phyloP scores from a whole-genome alignment of 148 eudicot species.

The Silene uniflora region DNA sequence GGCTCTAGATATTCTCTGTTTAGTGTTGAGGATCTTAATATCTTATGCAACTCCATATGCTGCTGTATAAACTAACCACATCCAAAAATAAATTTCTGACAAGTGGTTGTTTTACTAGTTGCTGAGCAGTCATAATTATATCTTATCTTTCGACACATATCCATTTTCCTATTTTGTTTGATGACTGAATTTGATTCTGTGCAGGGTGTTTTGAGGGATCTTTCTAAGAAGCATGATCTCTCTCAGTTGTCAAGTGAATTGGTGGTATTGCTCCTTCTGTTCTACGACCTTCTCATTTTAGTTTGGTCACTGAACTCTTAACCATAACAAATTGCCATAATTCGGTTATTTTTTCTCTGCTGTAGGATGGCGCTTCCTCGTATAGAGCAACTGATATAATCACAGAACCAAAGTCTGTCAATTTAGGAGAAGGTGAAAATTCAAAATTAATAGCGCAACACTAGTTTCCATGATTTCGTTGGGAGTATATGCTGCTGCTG shows the following conservation, averaged over 20 bases:
- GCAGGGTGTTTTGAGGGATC: conserved; percentile 58
- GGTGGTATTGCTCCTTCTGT: conserved; percentile 26
- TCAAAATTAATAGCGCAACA: conserved; percentile 23
- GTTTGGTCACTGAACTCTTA: neutral
- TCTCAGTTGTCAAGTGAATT: conserved; percentile 26
- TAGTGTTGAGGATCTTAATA: no score
- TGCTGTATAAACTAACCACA: no score
- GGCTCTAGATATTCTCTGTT: no score
- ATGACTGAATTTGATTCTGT: conserved; percentile 13
- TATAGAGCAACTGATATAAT: conserved; percentile 29
- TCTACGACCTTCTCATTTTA: neutral
- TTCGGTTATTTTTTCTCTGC: neutral
- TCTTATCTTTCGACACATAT: neutral
- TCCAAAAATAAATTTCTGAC: neutral
- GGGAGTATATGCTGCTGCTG: conserved; percentile 10
- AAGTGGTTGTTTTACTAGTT: no score
- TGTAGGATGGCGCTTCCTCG: conserved; percentile 21
- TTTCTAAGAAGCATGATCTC: conserved; percentile 40
- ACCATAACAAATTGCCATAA: neutral
- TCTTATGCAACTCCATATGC: no score
- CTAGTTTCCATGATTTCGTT: neutral
- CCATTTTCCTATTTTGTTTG: neutral
- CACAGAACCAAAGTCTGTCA: conserved; percentile 22
- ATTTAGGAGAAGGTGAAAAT: conserved; percentile 25
- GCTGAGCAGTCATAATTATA: no score